Conservation (phyloP, 371 early-diverging fungal species). For the Mucor plumbeus region DNA sequence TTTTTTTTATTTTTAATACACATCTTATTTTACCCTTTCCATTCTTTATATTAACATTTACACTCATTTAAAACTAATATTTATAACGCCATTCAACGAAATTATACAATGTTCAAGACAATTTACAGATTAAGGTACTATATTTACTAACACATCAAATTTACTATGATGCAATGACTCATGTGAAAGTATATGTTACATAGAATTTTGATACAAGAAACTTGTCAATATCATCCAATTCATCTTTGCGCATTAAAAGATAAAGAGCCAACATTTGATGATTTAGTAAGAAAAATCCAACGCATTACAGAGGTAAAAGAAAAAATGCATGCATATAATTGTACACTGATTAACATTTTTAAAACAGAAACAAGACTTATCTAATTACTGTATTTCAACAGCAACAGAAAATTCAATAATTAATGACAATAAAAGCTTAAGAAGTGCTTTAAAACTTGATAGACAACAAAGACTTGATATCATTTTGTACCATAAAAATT, state of each 20-base stretch:
- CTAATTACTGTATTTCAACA: constrained; percentile 32
- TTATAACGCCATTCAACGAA: background rate
- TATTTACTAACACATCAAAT: background rate
- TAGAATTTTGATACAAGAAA: constrained; percentile 43
- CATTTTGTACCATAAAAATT: constrained; percentile 33
- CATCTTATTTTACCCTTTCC: constrained; percentile 14
- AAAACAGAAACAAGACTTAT: constrained; percentile 33
- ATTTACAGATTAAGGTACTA: constrained; percentile 27
- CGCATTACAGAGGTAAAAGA: constrained; percentile 30
- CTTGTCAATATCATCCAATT: constrained; percentile 34
- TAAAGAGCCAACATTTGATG: constrained; percentile 41
- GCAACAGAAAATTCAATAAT: constrained; percentile 25
- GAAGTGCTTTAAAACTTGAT: constrained; percentile 32
- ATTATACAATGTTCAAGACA: constrained; percentile 19
- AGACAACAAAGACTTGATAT: constrained; percentile 38
- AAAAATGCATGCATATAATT: background rate
- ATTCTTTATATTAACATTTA: constrained; percentile 6
- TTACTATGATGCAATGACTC: background rate
- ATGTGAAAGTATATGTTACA: background rate
- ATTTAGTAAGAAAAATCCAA: constrained; percentile 39
- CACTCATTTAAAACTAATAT: constrained; percentile 10
- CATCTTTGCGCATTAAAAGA: constrained; percentile 42
- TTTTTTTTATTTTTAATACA: background rate
- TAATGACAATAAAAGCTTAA: constrained; percentile 37
- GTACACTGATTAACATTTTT: background rate